Conservation (phyloP, 495 filamentous ascomycete species). For the Xylaria nigripes region DNA sequence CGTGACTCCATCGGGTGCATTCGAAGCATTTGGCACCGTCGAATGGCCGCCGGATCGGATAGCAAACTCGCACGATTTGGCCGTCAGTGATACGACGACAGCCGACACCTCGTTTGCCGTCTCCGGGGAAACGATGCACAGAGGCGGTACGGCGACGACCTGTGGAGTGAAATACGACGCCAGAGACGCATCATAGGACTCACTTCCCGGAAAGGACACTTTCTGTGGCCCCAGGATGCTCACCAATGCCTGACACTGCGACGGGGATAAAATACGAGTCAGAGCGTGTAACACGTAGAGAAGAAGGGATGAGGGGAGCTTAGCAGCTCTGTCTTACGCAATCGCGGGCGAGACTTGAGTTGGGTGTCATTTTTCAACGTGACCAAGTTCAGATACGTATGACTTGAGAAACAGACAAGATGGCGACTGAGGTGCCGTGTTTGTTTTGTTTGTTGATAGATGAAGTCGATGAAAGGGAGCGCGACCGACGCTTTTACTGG, state of each 20-base stretch:
- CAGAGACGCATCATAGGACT: slow-evolving; percentile 5
- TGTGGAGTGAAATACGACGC: slow-evolving; percentile 13
- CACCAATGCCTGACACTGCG: neutral
- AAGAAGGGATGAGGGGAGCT: no score
- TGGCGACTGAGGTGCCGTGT: no score
- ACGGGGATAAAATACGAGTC: neutral
- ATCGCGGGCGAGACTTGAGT: no score
- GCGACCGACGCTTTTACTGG: no score
- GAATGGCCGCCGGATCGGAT: neutral
- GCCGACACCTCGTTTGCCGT: slow-evolving; percentile 31
- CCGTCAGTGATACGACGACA: slow-evolving; percentile 25
- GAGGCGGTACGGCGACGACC: slow-evolving; percentile 21
- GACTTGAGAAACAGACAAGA: no score
- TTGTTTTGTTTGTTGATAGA: no score
- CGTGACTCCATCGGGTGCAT: neutral
- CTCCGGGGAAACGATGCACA: slow-evolving; percentile 37
- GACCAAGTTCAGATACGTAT: no score
- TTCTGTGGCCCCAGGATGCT: neutral
- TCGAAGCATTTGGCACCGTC: slow-evolving; percentile 11
- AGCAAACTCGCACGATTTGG: neutral
- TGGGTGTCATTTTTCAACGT: no score
- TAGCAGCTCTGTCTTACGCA: no score
- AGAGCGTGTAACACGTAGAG: no score
- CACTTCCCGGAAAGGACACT: slow-evolving; percentile 3
- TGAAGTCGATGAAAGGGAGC: no score